Evolutionary conservation across 257 asterid species (phyloP).

Genomic region (Solanum sitiens): DNA sequence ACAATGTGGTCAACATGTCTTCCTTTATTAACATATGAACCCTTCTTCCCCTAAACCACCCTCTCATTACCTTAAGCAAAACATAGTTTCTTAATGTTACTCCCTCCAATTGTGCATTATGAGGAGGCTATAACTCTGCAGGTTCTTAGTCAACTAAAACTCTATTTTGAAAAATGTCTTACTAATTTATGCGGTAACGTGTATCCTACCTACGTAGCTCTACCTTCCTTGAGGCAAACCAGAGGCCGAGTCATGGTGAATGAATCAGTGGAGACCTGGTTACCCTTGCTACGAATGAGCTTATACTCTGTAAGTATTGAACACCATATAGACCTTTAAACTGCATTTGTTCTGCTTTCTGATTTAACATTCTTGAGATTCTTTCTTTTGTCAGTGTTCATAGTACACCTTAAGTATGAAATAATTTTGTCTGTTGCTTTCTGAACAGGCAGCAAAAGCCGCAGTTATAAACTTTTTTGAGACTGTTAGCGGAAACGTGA

Average conservation of each 20-base stretch:
- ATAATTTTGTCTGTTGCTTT: background rate
- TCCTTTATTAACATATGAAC: too few relatives aligned
- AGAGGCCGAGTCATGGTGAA: constrained; percentile 66
- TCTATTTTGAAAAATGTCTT: too few relatives aligned
- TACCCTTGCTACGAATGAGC: constrained; percentile 89
- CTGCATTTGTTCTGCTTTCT: background rate
- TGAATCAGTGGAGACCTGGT: constrained; percentile 78
- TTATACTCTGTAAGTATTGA: constrained; percentile 44
- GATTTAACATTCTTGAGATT: background rate
- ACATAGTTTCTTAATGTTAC: too few relatives aligned
- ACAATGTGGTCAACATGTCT: too few relatives aligned
- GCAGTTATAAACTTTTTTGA: constrained; percentile 68
- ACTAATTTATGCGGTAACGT: constrained; percentile 82
- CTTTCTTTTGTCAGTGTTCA: background rate
- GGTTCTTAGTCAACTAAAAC: too few relatives aligned
- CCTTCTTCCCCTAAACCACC: too few relatives aligned
- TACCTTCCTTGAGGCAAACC: constrained; percentile 56
- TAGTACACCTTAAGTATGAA: background rate
- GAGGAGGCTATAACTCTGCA: too few relatives aligned
- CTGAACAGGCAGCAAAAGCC: constrained; percentile 62
- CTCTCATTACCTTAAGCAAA: too few relatives aligned
- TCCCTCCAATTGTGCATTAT: too few relatives aligned
- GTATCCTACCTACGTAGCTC: constrained; percentile 67
- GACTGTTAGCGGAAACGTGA: too few relatives aligned
- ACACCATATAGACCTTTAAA: background rate